Percentiles rank a stretch among this genome's conserved stretches.
Conservation (phyloP, 169 alveolate species). For the Eimeria sp. region DNA sequence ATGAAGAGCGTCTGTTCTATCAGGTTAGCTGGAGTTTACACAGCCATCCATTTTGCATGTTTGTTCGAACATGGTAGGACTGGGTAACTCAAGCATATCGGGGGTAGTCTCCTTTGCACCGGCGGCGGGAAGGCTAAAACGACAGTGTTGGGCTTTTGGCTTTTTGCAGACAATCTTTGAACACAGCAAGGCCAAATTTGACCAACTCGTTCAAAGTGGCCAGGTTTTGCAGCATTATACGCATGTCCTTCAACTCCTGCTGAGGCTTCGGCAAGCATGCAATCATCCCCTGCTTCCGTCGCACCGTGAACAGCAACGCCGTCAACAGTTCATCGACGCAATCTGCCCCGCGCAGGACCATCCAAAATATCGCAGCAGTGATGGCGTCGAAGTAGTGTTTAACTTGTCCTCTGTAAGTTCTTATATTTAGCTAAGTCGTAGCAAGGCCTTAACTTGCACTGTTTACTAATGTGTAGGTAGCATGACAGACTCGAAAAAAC, state of each 20-base stretch:
- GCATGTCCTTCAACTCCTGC: conserved; percentile 90
- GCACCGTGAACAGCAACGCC: conserved; percentile 82
- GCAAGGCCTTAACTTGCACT: background rate
- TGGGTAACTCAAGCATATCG: background rate
- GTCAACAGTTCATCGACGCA: conserved; percentile 59
- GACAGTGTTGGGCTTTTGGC: background rate
- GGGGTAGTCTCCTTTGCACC: background rate
- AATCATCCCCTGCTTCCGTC: conserved; percentile 89
- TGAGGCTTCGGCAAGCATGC: conserved; percentile 92
- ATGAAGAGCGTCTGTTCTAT: conserved; percentile 88
- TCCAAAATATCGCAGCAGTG: background rate
- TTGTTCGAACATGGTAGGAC: background rate
- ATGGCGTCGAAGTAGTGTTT: background rate
- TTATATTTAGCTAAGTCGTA: background rate
- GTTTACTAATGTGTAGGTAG: background rate
- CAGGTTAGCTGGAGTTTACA: conserved; percentile 24
- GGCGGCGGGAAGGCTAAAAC: background rate
- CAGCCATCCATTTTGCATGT: too few relatives aligned
- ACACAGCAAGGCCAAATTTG: conserved; percentile 88
- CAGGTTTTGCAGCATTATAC: conserved; percentile 88
- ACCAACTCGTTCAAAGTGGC: conserved; percentile 87
- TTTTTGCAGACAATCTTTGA: conserved; percentile 80
- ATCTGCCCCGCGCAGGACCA: conserved; percentile 60
- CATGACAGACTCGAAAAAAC: background rate
- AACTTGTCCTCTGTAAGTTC: background rate